phyloP scores from a whole-genome alignment of 192 early-diverging fungal genomes.

The Coemansia sp. region DNA sequence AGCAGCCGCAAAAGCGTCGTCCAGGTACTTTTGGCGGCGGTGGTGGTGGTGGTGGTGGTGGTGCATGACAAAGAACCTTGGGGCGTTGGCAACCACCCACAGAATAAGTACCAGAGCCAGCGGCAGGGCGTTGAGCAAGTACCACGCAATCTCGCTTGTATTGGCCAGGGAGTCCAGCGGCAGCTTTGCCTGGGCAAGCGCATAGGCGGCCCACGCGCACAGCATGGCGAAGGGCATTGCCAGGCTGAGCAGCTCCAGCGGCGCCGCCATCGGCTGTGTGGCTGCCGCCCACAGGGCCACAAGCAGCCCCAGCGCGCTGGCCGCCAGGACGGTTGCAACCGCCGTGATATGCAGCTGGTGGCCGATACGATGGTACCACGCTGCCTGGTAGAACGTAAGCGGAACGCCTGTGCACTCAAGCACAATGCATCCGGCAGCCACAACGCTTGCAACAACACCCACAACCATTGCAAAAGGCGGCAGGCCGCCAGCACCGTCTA shows the following conservation, averaged over 20 bases:
- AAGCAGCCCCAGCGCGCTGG: slow-evolving; percentile 17
- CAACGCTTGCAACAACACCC: not conserved
- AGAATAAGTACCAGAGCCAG: slow-evolving; percentile 29
- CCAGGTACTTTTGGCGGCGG: not conserved
- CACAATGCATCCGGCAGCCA: slow-evolving; percentile 2
- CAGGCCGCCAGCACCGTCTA: not conserved
- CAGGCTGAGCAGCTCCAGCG: slow-evolving; percentile 10
- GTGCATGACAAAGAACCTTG: slow-evolving; percentile 13
- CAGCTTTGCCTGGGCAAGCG: slow-evolving; percentile 32
- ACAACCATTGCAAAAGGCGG: slow-evolving; percentile 6
- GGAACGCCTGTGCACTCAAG: slow-evolving; percentile 28
- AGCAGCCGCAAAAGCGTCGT: not conserved
- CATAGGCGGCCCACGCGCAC: slow-evolving; percentile 28
- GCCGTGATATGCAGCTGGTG: slow-evolving; percentile 19
- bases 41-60: not conserved
- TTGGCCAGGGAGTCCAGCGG: slow-evolving; percentile 12
- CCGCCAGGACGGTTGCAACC: slow-evolving; percentile 9
- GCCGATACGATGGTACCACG: slow-evolving; percentile 13
- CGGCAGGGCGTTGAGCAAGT: slow-evolving; percentile 40
- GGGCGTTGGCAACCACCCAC: slow-evolving; percentile 34
- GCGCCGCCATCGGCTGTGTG: not conserved
- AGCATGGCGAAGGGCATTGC: slow-evolving; percentile 15
- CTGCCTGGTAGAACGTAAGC: slow-evolving; percentile 6
- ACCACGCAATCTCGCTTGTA: slow-evolving; percentile 33
- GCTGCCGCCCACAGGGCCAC: slow-evolving; percentile 18